Conservation (phyloP, 2,329 filamentous ascomycete genomes). For the Ophiostoma australiae region DNA sequence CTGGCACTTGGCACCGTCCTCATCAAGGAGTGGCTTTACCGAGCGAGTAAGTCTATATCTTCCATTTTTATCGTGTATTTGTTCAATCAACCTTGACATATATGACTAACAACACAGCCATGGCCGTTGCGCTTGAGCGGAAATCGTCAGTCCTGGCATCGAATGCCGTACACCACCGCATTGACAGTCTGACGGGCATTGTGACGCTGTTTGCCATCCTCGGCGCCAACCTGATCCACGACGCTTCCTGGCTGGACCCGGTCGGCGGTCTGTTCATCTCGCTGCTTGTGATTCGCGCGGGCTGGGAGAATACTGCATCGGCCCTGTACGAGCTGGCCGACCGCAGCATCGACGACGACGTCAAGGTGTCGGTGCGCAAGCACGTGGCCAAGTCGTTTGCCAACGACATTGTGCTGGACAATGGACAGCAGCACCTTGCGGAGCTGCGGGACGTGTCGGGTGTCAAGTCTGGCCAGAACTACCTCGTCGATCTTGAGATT, state of each 20-base stretch:
- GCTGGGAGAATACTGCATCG: constrained; percentile 75
- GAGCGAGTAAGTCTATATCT: constrained; percentile 67
- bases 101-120: constrained; percentile 52
- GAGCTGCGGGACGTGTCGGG: constrained; percentile 77
- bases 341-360: constrained; percentile 77
- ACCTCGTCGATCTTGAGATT: constrained; percentile 83
- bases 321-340: constrained; percentile 89
- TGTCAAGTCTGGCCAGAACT: constrained; percentile 94
- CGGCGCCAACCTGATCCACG: constrained; percentile 77
- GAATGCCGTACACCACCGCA: constrained; percentile 92
- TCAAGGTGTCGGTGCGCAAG: constrained; percentile 66
- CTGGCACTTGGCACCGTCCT: constrained; percentile 82
- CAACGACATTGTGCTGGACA: constrained; percentile 35
- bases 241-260: constrained; percentile 89
- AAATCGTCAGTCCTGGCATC: constrained; percentile 94
- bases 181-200: constrained; percentile 92
- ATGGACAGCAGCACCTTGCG: constrained; percentile 55
- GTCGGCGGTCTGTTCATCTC: constrained; percentile 91
- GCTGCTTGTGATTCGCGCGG: constrained; percentile 85
- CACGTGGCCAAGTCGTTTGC: constrained; percentile 57
- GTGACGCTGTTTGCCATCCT: constrained; percentile 86
- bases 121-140: constrained; percentile 91
- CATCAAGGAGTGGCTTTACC: constrained; percentile 95
- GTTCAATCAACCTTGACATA: not conserved
- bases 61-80: not conserved